phyloP scores from a whole-genome alignment of 768 basidiomycete species.

The Mycena sanguinolenta region DNA sequence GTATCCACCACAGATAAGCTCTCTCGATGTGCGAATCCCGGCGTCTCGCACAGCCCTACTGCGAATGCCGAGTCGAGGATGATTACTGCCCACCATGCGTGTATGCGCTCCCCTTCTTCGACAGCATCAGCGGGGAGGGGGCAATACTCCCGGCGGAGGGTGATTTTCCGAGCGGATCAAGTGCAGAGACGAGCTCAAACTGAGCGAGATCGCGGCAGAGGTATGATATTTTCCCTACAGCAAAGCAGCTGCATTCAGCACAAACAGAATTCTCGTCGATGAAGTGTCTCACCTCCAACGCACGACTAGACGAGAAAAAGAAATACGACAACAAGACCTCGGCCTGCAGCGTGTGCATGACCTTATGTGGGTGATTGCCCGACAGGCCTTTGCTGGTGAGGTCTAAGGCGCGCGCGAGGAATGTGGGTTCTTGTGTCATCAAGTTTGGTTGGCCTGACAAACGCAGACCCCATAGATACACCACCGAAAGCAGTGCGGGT shows the following conservation, averaged over 20 bases:
- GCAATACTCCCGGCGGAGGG: constrained; percentile 48
- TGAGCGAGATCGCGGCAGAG: constrained; percentile 51
- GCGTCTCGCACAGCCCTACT: constrained; percentile 52
- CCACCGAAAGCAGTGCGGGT: constrained; percentile 53
- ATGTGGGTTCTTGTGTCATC: constrained; percentile 45
- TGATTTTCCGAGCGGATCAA: constrained; percentile 49
- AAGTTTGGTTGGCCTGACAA: constrained; percentile 47
- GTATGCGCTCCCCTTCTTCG: constrained; percentile 55
- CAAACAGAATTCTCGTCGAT: neutral
- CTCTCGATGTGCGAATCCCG: constrained; percentile 41
- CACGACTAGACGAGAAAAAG: constrained; percentile 64
- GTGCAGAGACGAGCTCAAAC: constrained; percentile 54
- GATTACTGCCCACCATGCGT: constrained; percentile 54
- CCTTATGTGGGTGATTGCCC: constrained; percentile 53
- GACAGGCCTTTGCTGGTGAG: constrained; percentile 54
- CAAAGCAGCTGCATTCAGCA: neutral
- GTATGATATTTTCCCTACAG: constrained; percentile 44
- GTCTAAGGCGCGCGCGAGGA: constrained; percentile 60
- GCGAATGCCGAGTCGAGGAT: constrained; percentile 54
- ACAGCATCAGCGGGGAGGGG: constrained; percentile 43
- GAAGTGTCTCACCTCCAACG: constrained; percentile 55
- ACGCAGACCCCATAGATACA: constrained; percentile 55
- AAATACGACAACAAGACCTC: constrained; percentile 65
- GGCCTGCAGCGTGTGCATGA: constrained; percentile 65
- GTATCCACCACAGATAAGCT: constrained; percentile 44